phyloP scores from a whole-genome alignment of 2,329 filamentous ascomycete genomes.

The Colletotrichum abscissum region DNA sequence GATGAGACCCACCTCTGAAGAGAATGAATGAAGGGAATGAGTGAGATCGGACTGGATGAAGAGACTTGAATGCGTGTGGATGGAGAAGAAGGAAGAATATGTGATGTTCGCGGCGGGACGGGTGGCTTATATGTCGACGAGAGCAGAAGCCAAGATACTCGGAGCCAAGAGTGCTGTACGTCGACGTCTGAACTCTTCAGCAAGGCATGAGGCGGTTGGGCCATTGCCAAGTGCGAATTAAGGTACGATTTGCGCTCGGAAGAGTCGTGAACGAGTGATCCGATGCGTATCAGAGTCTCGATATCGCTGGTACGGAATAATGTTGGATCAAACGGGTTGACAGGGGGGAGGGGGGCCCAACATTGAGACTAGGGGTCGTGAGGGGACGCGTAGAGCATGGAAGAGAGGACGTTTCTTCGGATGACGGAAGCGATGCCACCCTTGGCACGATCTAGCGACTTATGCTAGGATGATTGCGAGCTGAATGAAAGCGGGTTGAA shows the following conservation, averaged over 20 bases:
- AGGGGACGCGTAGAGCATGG: background rate
- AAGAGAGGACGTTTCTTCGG: constrained; percentile 4
- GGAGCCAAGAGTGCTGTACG: background rate
- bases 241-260: constrained; percentile 20
- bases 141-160: background rate
- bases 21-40: constrained; percentile 57
- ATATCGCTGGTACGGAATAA: constrained; percentile 20
- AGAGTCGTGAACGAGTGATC: constrained; percentile 1
- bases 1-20: constrained; percentile 55
- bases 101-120: constrained; percentile 38
- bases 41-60: constrained; percentile 43
- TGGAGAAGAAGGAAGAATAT: constrained; percentile 42
- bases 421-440: background rate
- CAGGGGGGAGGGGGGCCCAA: background rate
- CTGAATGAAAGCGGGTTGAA: no score
- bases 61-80: constrained; percentile 42
- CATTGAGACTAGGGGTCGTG: constrained; percentile 1
- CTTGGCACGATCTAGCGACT: background rate
- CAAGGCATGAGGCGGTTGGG: constrained; percentile 3
- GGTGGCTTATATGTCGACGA: constrained; percentile 51
- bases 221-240: constrained; percentile 25
- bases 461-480: no score
- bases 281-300: constrained; percentile 19
- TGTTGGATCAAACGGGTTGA: constrained; percentile 11
- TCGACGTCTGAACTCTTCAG: background rate